phyloP scores from a whole-genome alignment of 2,329 filamentous ascomycete species.

The Exophiala aquamarina region DNA sequence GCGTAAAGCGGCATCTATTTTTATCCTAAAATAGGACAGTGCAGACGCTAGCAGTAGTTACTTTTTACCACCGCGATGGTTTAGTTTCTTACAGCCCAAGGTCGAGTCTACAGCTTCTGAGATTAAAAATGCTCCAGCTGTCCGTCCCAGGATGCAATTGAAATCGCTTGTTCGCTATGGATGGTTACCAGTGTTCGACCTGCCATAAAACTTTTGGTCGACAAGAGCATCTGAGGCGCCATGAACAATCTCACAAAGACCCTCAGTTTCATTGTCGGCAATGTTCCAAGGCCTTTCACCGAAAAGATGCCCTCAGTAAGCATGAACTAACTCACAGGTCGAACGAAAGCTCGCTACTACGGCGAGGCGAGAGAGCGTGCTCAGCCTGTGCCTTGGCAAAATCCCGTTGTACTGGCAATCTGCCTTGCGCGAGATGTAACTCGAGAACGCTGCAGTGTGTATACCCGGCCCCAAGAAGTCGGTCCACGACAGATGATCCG shows the following conservation, averaged over 20 bases:
- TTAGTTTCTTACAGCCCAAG: too few relatives aligned
- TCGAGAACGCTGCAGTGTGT: slow-evolving; percentile 36
- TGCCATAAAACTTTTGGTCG: slow-evolving; percentile 40
- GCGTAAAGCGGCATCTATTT: too few relatives aligned
- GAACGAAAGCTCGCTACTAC: slow-evolving; percentile 32
- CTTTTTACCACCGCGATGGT: too few relatives aligned
- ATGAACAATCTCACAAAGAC: slow-evolving; percentile 42
- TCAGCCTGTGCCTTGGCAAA: slow-evolving; percentile 39
- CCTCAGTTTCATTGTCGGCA: slow-evolving; percentile 41
- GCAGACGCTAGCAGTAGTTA: too few relatives aligned
- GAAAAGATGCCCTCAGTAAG: slow-evolving; percentile 44
- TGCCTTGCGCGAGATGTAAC: slow-evolving; percentile 38
- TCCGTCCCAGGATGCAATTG: too few relatives aligned
- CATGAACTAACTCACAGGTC: slow-evolving; percentile 41
- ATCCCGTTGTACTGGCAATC: slow-evolving; percentile 40
- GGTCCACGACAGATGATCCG: not conserved
- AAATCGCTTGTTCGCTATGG: not conserved
- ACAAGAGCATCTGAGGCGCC: slow-evolving; percentile 43
- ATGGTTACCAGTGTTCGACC: slow-evolving; percentile 30
- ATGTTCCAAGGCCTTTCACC: slow-evolving; percentile 43
- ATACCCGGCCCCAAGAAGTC: slow-evolving; percentile 34
- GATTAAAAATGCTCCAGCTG: too few relatives aligned
- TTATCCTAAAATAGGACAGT: too few relatives aligned
- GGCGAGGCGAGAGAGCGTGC: slow-evolving; percentile 38
- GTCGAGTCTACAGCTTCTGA: too few relatives aligned